Evolutionary conservation across 129 eudicot species (phyloP).

Genomic region (Escallonia rubra): DNA sequence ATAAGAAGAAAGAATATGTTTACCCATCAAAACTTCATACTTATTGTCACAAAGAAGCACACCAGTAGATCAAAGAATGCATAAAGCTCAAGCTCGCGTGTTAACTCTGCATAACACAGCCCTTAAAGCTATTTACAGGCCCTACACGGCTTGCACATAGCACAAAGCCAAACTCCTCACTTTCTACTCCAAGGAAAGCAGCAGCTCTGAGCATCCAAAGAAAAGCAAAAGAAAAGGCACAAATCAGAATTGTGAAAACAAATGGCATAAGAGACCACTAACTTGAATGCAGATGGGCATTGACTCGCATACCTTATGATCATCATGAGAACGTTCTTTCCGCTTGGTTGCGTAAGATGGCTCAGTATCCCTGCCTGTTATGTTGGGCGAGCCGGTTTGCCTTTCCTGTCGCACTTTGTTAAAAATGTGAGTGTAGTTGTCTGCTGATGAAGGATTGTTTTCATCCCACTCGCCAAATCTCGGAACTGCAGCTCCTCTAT

Average conservation of each 20-base stretch:
- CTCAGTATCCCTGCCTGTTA: slow-evolving; percentile 20
- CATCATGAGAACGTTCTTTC: slow-evolving; percentile 15
- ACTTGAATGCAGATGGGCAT: neutral
- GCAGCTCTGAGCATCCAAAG: slow-evolving; percentile 10
- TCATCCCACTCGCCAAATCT: slow-evolving; percentile 86
- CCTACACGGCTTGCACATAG: neutral
- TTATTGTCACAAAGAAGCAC: slow-evolving; percentile 27
- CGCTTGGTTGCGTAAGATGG: slow-evolving; percentile 30
- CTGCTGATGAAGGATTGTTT: slow-evolving; percentile 64
- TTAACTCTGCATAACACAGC: slow-evolving; percentile 25
- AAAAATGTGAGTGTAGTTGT: slow-evolving; percentile 67
- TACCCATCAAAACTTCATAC: slow-evolving; percentile 24
- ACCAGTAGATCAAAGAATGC: slow-evolving; percentile 31
- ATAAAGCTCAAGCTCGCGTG: slow-evolving; percentile 16
- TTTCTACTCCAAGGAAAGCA: slow-evolving; percentile 45
- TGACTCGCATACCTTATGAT: slow-evolving; percentile 27
- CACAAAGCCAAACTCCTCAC: slow-evolving; percentile 13
- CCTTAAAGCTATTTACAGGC: slow-evolving; percentile 38
- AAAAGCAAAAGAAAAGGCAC: slow-evolving; percentile 5
- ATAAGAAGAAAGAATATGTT: slow-evolving; percentile 4
- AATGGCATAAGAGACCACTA: neutral
- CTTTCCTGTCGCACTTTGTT: slow-evolving; percentile 57
- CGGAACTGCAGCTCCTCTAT: slow-evolving; percentile 73
- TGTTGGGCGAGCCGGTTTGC: slow-evolving; percentile 30
- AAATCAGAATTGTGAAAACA: slow-evolving; percentile 3